Base-by-base conservation (phyloP, 1,284 basidiomycete species). In the Cryptococcus hybrid region DNA sequence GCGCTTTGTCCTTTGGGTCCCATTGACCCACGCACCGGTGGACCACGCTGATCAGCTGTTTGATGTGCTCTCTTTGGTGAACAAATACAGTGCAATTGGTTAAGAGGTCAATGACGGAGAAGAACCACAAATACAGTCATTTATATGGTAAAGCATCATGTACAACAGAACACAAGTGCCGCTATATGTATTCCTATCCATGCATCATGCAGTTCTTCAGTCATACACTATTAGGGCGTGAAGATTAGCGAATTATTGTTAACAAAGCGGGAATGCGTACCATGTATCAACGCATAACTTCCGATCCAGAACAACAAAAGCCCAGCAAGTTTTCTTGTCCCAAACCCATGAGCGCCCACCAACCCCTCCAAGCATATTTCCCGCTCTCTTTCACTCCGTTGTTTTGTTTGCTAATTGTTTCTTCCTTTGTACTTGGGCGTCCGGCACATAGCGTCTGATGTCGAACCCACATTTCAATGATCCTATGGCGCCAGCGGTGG, bases 281-380 rank as follows among this genome's bases (percentile, higher is more conserved):
- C 70, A 61, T 73, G 70, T 68, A 73, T 70, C 46, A 73, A 55
- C 12, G 69, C 70, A 75, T 89, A 92, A 74, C 90, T 88, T 57
- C 92, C 79, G 42, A 91, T 94, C 90, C 90, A 94, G 39, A 88
- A 86, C 47, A 93, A 82, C 59, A 94, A 82, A 92, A 94, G 1
- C 89, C 89, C 67, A 89, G 88, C 15, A 87, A 80, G 64, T 91
- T 92, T 77, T 93, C 90, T 76, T 90, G 87, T 9, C 89, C 89
- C 0, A 91, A 86, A 58, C 88, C 90, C 49, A 86, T 77, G 45
- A 92, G 78, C 56, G 87, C 88, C 68, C 80, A 76, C 70, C 72
- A 74, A 9, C 72, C 77, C 47, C 62, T 68, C 70, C 66, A 68
- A 8, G n/a, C 9, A 3, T 38, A 39, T 11, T 11, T 42, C 40